Base-by-base conservation (phyloP, 805 yeast genomes). In the Pichia exigua region DNA sequence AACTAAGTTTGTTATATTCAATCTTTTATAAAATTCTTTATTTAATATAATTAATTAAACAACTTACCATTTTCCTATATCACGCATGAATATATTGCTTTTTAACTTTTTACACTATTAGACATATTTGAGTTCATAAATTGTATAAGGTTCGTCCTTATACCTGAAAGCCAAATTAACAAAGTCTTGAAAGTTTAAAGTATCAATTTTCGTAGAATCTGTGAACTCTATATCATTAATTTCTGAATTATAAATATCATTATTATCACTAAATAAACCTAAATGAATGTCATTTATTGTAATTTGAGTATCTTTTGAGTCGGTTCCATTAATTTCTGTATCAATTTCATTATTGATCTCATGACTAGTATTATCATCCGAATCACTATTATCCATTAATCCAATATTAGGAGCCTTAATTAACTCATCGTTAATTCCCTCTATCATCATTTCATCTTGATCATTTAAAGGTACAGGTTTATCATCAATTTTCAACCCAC, bases 1-100 rank as follows among this genome's bases (percentile, higher is more conserved):
- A 92, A 92, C 87, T 94, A 90, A 78, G 72, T 70, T 44, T 49
- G 53, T 50, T 45, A 27, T 45, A 47, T 17, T 43, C 50, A 50
- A 24, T 68, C 60, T 52, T 52, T 50, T 55, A 48, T 55, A 20
- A 43, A 40, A 20, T 42, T 39, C 48, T 49, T 54, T 48, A 48
- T 48, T 53, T 49, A 48, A 56, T 57, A 60, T 61, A 35, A 35
- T 21, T 53, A 28, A 42, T 44, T 53, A 54, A 39, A 28, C 52
- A 48, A 18, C 26, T 27, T 5, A 22, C 17, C 17, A 13, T 57
- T 51, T 57, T 44, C 45, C 44, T 47, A 52, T 45, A 39, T 30
- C 32, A 20, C 15, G 9, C 17, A 21, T 18, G 9, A 22, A 21
- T 10, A 17, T 24, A 26, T 24, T 32, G 27, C 35, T 21, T 41